These are phyloP conservation scores for Magnolia changhungtana DNA, from an alignment of 164 flowering plant species.

Conservation along the genomic window DNA sequence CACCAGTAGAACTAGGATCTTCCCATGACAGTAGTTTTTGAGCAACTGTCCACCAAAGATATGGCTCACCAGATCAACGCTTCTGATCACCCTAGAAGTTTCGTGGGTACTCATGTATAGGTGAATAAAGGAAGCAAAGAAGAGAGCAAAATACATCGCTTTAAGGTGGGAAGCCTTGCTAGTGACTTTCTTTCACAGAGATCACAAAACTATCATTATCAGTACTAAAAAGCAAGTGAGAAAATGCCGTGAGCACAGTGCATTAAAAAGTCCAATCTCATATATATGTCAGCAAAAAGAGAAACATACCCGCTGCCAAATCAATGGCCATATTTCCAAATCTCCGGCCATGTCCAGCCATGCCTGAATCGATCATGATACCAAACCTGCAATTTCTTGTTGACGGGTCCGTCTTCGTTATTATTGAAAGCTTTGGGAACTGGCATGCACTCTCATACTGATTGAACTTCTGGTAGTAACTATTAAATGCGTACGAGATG, in stretches of 20 bases:
- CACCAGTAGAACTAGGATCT: neutral
- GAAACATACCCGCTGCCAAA: neutral
- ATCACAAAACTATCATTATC: neutral
- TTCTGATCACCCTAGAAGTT: neutral
- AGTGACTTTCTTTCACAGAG: neutral
- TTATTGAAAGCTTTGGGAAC: neutral
- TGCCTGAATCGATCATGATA: neutral
- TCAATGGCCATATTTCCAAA: neutral
- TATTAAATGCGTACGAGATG: constrained; percentile 10
- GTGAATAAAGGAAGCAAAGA: neutral
- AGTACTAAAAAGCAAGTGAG: neutral
- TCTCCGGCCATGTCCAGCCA: neutral
- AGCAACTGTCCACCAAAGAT: neutral
- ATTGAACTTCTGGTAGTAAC: constrained; percentile 6
- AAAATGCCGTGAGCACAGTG: neutral
- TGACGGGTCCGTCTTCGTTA: constrained; percentile 2
- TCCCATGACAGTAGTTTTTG: neutral
- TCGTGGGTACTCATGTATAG: neutral
- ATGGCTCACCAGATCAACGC: neutral
- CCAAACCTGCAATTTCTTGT: neutral
- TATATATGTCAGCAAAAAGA: neutral
- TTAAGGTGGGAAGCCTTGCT: neutral
- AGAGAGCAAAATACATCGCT: neutral
- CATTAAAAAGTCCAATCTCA: neutral
- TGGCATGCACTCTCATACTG: constrained; percentile 2